Evolutionary conservation across 2,329 filamentous ascomycete species (phyloP).

Genomic region (Colletotrichum cordylinicola): DNA sequence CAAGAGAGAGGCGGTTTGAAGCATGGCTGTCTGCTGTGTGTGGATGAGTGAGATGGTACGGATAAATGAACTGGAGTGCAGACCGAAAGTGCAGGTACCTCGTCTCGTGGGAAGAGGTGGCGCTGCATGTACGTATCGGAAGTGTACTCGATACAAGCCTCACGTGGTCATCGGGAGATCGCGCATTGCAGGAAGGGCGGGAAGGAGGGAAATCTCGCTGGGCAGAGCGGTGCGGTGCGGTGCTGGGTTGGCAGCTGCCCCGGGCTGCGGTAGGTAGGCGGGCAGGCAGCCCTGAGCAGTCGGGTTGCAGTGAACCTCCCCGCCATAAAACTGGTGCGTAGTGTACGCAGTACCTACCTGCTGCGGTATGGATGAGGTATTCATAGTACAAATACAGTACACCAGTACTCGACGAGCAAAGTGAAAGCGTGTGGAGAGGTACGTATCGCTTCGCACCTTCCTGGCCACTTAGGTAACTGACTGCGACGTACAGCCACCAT

Average conservation of each 20-base stretch:
- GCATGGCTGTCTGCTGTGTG: background rate
- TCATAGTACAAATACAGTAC: background rate
- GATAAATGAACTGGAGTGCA: background rate
- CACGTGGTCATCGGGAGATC: constrained; percentile 23
- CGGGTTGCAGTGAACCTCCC: background rate
- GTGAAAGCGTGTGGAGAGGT: background rate
- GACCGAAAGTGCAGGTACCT: background rate
- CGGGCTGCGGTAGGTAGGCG: background rate
- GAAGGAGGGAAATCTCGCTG: constrained; percentile 6
- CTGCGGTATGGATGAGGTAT: background rate
- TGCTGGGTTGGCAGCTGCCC: background rate
- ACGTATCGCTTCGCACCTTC: background rate
- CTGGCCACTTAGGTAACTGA: background rate
- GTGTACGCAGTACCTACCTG: background rate
- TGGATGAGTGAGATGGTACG: background rate
- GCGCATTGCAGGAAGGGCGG: constrained; percentile 20
- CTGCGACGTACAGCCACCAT: background rate
- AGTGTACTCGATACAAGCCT: background rate
- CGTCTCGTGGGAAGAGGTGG: background rate
- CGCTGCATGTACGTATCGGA: background rate
- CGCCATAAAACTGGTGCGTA: no score
- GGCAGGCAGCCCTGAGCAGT: background rate
- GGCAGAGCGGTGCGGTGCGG: background rate
- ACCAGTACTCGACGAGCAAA: background rate
- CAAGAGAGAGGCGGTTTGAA: background rate